phyloP scores from a whole-genome alignment of 129 eudicot species.

The Tagetes erecta region DNA sequence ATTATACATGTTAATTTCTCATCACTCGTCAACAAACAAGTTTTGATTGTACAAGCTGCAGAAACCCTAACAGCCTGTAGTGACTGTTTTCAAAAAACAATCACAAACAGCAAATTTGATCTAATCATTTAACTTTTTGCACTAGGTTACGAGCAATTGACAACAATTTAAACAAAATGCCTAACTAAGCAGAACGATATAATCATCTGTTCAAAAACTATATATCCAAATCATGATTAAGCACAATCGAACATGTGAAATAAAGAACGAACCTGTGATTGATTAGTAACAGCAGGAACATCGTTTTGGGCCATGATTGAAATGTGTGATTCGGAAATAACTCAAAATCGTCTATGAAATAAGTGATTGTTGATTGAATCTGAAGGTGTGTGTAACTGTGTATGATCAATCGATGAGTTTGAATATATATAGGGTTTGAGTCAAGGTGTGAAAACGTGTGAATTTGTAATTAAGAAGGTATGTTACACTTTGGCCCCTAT shows the following conservation, averaged over 20 bases:
- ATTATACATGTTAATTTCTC: not conserved
- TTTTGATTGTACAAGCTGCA: too few relatives aligned
- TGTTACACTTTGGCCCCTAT: not conserved
- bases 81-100: not conserved
- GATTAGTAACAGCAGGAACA: slow-evolving; percentile 21
- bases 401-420: not conserved
- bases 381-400: not conserved
- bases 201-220: not conserved
- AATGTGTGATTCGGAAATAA: not conserved
- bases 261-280: slow-evolving; percentile 18
- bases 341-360: not conserved
- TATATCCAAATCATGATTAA: not conserved
- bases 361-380: not conserved
- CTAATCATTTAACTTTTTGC: not conserved
- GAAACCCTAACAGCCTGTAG: not conserved
- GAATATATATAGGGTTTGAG: not conserved
- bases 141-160: not conserved
- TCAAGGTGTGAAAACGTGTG: not conserved
- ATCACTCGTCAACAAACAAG: too few relatives aligned
- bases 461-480: not conserved
- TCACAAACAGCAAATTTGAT: not conserved
- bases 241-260: not conserved
- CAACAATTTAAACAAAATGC: not conserved
- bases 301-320: slow-evolving; percentile 29
- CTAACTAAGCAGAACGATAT: not conserved